phyloP scores from a whole-genome alignment of 2,329 filamentous ascomycete species.

The Colletotrichum sp. region DNA sequence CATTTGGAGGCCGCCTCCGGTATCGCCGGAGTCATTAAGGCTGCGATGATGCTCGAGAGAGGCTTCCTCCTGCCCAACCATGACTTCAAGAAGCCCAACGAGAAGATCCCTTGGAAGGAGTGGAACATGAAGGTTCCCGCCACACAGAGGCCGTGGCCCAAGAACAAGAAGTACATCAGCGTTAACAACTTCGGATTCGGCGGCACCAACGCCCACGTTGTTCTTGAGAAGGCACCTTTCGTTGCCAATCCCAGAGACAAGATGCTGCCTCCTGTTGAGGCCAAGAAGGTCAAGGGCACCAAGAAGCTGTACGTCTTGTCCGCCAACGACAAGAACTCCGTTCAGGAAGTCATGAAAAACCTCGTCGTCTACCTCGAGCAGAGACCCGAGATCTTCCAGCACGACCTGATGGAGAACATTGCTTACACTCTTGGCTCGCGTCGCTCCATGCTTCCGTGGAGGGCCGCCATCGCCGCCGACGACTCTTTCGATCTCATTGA shows the following conservation, averaged over 20 bases:
- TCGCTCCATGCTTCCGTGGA: constrained; percentile 13
- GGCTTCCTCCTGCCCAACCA: constrained; percentile 54
- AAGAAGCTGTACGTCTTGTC: constrained; percentile 48
- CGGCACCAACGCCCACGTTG: constrained; percentile 49
- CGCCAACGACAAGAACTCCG: constrained; percentile 40
- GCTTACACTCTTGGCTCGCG: constrained; percentile 21
- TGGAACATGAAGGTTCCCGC: constrained; percentile 55
- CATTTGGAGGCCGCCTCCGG: constrained; percentile 57
- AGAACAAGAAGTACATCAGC: constrained; percentile 53
- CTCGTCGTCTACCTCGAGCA: constrained; percentile 44
- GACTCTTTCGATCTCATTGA: constrained; percentile 23
- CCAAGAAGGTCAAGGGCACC: neutral
- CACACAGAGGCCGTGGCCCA: constrained; percentile 49
- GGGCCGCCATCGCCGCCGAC: constrained; percentile 31
- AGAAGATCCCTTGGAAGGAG: constrained; percentile 51
- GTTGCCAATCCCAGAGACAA: constrained; percentile 18
- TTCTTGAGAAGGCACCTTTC: constrained; percentile 43
- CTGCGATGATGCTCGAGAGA: constrained; percentile 54
- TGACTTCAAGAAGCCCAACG: constrained; percentile 54
- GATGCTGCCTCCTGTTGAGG: constrained; percentile 9
- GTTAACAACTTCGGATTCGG: constrained; percentile 53
- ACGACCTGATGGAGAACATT: constrained; percentile 38
- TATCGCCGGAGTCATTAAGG: constrained; percentile 57
- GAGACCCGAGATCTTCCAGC: constrained; percentile 46
- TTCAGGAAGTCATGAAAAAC: constrained; percentile 31